Evolutionary conservation across 768 basidiomycete genomes (phyloP).

Genomic region (Tylopilus plumbeoviolaceoides): DNA sequence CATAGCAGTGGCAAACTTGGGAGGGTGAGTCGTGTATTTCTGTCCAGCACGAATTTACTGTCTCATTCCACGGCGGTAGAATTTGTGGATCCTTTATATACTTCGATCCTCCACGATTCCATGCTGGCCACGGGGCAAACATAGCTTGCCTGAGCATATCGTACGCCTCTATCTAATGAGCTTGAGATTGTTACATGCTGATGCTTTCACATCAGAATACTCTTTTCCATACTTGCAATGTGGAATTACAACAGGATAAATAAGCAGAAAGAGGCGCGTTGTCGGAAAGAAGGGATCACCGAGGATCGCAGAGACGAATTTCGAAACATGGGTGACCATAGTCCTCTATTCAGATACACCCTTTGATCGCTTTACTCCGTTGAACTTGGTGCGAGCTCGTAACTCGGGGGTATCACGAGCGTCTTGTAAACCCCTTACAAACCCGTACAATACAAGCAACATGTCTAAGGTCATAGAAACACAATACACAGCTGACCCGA

Average conservation of each 20-base stretch:
- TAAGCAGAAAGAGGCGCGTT: conserved; percentile 42
- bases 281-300: conserved; percentile 41
- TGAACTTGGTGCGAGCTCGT: too few species aligned
- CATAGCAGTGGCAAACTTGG: conserved; percentile 51
- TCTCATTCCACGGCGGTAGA: conserved; percentile 19
- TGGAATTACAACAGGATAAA: conserved; percentile 48
- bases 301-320: conserved; percentile 38
- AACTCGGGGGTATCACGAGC: too few species aligned
- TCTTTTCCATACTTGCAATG: conserved; percentile 40
- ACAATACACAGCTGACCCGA: too few species aligned
- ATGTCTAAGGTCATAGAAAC: too few species aligned
- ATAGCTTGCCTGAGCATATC: conserved; percentile 31
- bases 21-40: conserved; percentile 37
- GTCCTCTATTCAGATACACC: conserved; percentile 52
- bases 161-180: conserved; percentile 13
- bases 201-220: conserved; percentile 32
- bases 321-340: conserved; percentile 47
- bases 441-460: too few species aligned
- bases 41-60: background rate
- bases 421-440: too few species aligned
- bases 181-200: conserved; percentile 19
- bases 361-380: conserved; percentile 5
- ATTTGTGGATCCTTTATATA: conserved; percentile 41
- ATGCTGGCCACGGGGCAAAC: conserved; percentile 34
- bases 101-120: conserved; percentile 34